These are phyloP conservation scores for Dendrothele bispora DNA, from an alignment of 768 basidiomycete species.

Conservation along the genomic window DNA sequence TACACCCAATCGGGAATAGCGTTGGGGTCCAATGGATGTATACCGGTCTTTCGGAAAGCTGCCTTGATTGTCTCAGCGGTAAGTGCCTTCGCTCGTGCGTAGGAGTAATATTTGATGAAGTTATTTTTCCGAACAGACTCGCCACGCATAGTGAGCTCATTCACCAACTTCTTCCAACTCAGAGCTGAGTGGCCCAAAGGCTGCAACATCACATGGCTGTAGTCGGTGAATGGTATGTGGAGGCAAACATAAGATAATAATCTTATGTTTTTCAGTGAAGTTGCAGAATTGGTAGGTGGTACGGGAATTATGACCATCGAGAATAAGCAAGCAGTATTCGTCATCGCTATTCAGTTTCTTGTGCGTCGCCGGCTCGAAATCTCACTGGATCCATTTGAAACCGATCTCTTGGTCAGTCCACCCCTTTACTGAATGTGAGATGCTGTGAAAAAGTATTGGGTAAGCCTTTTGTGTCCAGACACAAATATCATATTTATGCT, in stretches of 20 bases:
- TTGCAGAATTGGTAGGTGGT: constrained; percentile 13
- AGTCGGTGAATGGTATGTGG: constrained; percentile 22
- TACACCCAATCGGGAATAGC: no score
- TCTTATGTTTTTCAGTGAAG: constrained; percentile 13
- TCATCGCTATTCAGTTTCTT: neutral
- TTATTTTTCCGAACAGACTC: no score
- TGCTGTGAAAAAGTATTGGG: constrained; percentile 7
- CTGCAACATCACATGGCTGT: constrained; percentile 17
- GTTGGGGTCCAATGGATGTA: no score
- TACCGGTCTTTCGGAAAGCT: no score
- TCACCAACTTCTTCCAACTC: constrained; percentile 32
- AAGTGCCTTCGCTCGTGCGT: no score
- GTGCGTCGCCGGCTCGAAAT: constrained; percentile 13
- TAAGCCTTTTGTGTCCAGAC: no score
- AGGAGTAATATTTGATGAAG: no score
- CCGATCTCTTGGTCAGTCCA: constrained; percentile 19
- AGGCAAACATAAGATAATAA: constrained; percentile 22
- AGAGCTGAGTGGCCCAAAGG: constrained; percentile 21
- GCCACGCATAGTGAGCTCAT: no score
- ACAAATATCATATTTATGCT: neutral
- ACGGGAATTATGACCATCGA: constrained; percentile 24
- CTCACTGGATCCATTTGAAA: constrained; percentile 11
- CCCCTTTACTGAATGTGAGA: constrained; percentile 15
- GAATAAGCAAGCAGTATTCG: constrained; percentile 10
- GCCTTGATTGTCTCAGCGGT: no score